Evolutionary conservation across 2,329 filamentous ascomycete genomes (phyloP).

Genomic region (Fusarium avenaceum): DNA sequence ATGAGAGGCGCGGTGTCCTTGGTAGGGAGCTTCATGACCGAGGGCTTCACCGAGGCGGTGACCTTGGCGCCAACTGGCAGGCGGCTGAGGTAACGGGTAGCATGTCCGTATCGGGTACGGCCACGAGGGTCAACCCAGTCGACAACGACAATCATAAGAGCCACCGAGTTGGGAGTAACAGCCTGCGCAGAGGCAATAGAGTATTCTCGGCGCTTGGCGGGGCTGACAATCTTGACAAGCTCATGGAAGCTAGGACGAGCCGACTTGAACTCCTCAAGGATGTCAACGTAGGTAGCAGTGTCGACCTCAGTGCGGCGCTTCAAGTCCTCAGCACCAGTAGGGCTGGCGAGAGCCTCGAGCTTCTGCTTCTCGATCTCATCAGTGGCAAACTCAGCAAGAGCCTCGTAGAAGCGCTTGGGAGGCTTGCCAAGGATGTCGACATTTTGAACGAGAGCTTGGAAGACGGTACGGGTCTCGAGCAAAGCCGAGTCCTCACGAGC

Average conservation of each 20-base stretch:
- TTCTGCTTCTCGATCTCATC: conserved; percentile 86
- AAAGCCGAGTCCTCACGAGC: conserved; percentile 81
- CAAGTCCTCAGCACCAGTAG: conserved; percentile 88
- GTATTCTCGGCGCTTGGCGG: conserved; percentile 97
- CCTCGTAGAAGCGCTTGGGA: conserved; percentile 97
- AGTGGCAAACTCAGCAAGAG: conserved; percentile 85
- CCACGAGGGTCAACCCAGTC: conserved; percentile 92
- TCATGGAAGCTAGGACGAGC: conserved; percentile 91
- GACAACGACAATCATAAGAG: conserved; percentile 97
- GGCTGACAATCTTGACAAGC: conserved; percentile 86
- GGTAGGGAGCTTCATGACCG: conserved; percentile 97
- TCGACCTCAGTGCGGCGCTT: conserved; percentile 93
- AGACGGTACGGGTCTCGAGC: conserved; percentile 90
- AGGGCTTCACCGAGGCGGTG: conserved; percentile 95
- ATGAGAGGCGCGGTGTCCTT: conserved; percentile 93
- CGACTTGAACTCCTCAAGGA: conserved; percentile 89
- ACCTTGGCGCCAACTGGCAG: conserved; percentile 82
- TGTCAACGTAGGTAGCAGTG: conserved; percentile 89
- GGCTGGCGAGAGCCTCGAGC: conserved; percentile 80
- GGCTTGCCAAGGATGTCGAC: conserved; percentile 97
- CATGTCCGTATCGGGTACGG: conserved; percentile 91
- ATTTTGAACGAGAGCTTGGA: conserved; percentile 91
- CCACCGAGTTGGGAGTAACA: conserved; percentile 88
- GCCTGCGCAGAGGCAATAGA: conserved; percentile 98
- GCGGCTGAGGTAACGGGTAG: conserved; percentile 86